phyloP scores from a whole-genome alignment of 768 basidiomycete genomes.

The Mycena floridula region DNA sequence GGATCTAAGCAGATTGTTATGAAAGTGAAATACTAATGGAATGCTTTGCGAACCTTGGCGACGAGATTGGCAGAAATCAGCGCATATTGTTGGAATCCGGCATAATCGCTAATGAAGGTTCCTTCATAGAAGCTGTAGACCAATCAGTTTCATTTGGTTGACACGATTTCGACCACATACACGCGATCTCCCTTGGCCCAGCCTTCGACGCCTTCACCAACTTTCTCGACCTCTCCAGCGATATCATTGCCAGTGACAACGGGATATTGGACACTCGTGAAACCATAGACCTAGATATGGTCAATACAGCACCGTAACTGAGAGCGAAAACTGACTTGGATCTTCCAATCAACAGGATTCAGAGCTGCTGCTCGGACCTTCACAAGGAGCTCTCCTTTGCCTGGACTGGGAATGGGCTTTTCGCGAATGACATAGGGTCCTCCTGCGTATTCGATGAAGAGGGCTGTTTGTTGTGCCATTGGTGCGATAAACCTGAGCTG shows the following conservation, averaged over 20 bases:
- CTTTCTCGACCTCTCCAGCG: slow-evolving; percentile 43
- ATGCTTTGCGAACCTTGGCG: slow-evolving; percentile 26
- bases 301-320: too few species aligned
- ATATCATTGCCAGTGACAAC: slow-evolving; percentile 42
- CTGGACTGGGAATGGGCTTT: too few species aligned
- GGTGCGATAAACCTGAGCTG: too few species aligned
- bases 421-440: too few species aligned
- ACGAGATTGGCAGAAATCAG: slow-evolving; percentile 32
- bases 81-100: slow-evolving; percentile 40
- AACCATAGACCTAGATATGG: slow-evolving; percentile 34
- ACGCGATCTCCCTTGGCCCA: slow-evolving; percentile 49
- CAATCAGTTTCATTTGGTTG: not conserved
- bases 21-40: slow-evolving; percentile 6
- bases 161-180: slow-evolving; percentile 25
- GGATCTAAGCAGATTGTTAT: slow-evolving; percentile 27
- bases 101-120: slow-evolving; percentile 27
- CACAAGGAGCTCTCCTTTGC: too few species aligned
- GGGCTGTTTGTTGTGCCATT: too few species aligned
- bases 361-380: too few species aligned
- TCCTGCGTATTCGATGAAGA: too few species aligned
- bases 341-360: too few species aligned
- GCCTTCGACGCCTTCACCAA: slow-evolving; percentile 45
- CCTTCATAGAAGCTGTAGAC: slow-evolving; percentile 32
- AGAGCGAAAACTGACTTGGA: too few species aligned
- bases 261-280: slow-evolving; percentile 35